Evolutionary conservation across 257 asterid species (phyloP).

Genomic region (Solanum sejunctum): DNA sequence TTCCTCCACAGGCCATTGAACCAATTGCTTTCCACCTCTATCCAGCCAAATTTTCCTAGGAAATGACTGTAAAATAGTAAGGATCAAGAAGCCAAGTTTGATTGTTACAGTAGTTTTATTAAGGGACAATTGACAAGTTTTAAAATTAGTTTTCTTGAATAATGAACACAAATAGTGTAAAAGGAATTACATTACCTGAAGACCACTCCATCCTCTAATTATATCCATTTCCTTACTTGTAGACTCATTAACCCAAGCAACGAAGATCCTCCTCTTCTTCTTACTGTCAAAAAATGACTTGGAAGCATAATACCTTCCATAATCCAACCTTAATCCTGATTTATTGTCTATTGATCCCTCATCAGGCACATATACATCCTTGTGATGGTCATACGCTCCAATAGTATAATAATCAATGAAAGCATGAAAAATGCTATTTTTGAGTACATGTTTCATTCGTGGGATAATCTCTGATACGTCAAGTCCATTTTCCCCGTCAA

Average conservation of each 20-base stretch:
- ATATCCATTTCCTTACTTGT: slow-evolving; percentile 5
- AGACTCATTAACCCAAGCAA: slow-evolving; percentile 39
- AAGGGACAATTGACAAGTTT: not conserved
- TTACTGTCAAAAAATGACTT: slow-evolving; percentile 12
- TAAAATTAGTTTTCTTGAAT: not conserved
- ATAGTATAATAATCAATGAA: slow-evolving; percentile 19
- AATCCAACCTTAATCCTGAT: not conserved
- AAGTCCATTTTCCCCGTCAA: slow-evolving; percentile 1
- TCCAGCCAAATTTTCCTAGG: not conserved
- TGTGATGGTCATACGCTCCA: slow-evolving; percentile 11
- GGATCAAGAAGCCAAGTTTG: not conserved
- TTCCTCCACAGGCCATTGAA: not conserved
- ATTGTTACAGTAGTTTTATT: not conserved
- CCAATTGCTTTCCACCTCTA: not conserved
- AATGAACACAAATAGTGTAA: not conserved
- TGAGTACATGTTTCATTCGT: slow-evolving; percentile 22
- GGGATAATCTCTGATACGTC: slow-evolving; percentile 10
- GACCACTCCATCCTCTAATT: slow-evolving; percentile 17
- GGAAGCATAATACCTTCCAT: not conserved
- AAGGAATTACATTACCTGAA: not conserved
- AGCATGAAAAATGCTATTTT: slow-evolving; percentile 16
- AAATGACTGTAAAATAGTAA: not conserved
- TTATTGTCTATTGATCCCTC: not conserved
- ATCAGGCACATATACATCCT: slow-evolving; percentile 17
- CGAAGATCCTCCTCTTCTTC: slow-evolving; percentile 21